Conservation (phyloP, 805 yeast genomes). For the Metschnikowia dekortorum region DNA sequence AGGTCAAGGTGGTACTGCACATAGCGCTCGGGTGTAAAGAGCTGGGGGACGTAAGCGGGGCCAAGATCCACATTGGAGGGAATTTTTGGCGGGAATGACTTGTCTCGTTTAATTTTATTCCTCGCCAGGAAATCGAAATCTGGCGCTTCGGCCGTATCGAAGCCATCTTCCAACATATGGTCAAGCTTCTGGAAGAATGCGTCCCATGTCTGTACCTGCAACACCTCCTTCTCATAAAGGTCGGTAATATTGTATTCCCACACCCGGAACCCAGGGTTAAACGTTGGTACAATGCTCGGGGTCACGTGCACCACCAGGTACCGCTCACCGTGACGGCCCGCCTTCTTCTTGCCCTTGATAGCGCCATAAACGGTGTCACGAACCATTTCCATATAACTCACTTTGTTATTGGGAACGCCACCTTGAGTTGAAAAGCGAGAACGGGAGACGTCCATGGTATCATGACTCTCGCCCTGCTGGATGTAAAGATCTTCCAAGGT, state of each 20-base stretch:
- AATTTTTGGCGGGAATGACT: constrained; percentile 57
- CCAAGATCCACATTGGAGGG: constrained; percentile 56
- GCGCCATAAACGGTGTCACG: constrained; percentile 51
- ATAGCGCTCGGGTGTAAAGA: constrained; percentile 68
- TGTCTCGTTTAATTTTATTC: constrained; percentile 39
- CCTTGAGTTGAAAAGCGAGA: constrained; percentile 34
- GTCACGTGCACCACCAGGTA: constrained; percentile 68
- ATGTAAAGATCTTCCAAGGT: constrained; percentile 7
- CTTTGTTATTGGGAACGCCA: constrained; percentile 68
- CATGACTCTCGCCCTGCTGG: constrained; percentile 5
- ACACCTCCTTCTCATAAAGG: constrained; percentile 26
- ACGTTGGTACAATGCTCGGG: constrained; percentile 78
- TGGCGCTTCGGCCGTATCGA: constrained; percentile 2
- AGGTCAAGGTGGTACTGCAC: constrained; percentile 74
- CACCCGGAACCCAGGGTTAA: constrained; percentile 74
- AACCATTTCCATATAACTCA: constrained; percentile 53
- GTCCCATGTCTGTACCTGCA: constrained; percentile 50
- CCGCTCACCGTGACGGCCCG: constrained; percentile 47
- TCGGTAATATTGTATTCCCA: constrained; percentile 82
- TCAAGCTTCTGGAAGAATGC: constrained; percentile 41
- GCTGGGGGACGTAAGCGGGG: constrained; percentile 70
- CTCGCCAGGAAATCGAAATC: constrained; percentile 1
- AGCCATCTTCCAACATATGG: constrained; percentile 12
- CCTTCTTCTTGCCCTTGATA: constrained; percentile 41
- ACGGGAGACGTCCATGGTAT: not conserved